phyloP scores from a whole-genome alignment of 148 eudicot genomes.

The Cornus kousa region DNA sequence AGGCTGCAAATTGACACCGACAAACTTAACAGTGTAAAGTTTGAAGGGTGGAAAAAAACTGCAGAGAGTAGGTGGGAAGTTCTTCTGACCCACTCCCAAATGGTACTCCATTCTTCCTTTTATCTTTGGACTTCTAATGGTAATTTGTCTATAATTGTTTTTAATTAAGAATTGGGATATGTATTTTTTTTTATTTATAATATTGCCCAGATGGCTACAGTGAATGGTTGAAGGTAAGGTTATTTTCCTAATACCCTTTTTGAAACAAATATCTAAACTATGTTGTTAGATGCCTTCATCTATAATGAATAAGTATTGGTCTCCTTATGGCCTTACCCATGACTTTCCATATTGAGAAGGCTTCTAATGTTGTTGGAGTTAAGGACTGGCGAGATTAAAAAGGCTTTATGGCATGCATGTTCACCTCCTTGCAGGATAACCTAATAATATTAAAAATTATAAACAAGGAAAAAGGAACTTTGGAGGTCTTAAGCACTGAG shows the following conservation, averaged over 20 bases:
- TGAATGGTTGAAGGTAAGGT: not conserved
- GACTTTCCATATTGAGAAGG: not conserved
- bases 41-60: constrained; percentile 69
- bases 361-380: not conserved
- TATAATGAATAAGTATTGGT: too few species aligned
- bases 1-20: constrained; percentile 62
- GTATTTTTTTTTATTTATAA: too few species aligned
- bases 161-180: too few species aligned
- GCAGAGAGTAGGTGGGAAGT: constrained; percentile 59
- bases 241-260: too few species aligned
- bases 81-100: constrained; percentile 83
- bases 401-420: not conserved
- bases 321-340: too few species aligned
- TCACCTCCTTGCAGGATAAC: not conserved
- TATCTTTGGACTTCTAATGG: constrained; percentile 10
- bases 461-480: not conserved
- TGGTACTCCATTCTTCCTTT: constrained; percentile 54
- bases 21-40: constrained; percentile 36
- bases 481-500: constrained; percentile 2
- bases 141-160: not conserved
- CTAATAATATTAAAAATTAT: not conserved
- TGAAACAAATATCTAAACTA: too few species aligned
- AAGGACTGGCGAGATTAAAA: too few species aligned
- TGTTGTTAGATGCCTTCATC: too few species aligned
- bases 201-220: too few species aligned